Conservation (phyloP, 2,329 filamentous ascomycete genomes). For the Trichophyton schoenleinii region DNA sequence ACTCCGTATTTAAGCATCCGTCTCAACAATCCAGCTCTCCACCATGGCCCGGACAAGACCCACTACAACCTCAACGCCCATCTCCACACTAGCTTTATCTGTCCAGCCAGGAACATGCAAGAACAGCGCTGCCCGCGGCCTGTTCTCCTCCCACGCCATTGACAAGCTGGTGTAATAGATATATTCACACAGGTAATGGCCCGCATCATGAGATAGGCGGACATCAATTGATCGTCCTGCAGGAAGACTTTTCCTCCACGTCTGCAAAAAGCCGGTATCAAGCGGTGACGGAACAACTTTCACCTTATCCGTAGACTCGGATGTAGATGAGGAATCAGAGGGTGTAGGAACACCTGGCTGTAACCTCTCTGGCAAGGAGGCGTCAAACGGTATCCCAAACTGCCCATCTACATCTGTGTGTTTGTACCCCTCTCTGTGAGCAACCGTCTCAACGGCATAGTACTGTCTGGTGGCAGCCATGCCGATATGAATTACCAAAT, state of each 20-base stretch:
- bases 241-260: conserved; percentile 20
- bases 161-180: conserved; percentile 61
- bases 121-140: conserved; percentile 46
- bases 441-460: conserved; percentile 60
- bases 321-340: not conserved
- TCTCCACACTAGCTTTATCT: conserved; percentile 35
- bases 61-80: conserved; percentile 29
- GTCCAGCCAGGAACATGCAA: conserved; percentile 57
- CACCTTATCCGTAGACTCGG: not conserved
- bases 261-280: conserved; percentile 23
- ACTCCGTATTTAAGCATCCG: not conserved
- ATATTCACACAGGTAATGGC: conserved; percentile 65
- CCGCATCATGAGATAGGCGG: conserved; percentile 56
- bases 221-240: conserved; percentile 24
- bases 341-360: conserved; percentile 32
- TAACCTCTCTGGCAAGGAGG: conserved; percentile 39
- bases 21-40: not conserved
- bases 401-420: conserved; percentile 56
- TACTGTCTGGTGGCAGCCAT: conserved; percentile 55
- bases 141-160: conserved; percentile 20
- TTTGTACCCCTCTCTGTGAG: conserved; percentile 59
- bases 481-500: conserved; percentile 65
- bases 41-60: conserved; percentile 29
- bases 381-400: conserved; percentile 31
- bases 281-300: conserved; percentile 19